phyloP scores from a whole-genome alignment of 2,329 filamentous ascomycete genomes.

The Calonectria leucothoes region DNA sequence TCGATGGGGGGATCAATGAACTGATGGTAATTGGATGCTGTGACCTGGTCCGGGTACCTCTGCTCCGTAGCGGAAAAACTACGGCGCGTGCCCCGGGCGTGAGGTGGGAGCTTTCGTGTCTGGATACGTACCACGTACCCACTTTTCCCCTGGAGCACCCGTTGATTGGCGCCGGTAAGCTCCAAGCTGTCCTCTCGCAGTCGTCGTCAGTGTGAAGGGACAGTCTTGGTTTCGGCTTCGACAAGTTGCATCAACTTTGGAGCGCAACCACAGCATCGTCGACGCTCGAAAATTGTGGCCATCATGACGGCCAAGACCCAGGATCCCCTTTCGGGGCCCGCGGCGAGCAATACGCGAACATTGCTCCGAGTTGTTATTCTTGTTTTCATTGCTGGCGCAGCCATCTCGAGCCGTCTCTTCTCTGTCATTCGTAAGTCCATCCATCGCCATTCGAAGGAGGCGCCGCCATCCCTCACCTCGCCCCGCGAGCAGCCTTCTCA shows the following conservation, averaged over 20 bases:
- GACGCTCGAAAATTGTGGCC: slow-evolving; percentile 46
- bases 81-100: slow-evolving; percentile 21
- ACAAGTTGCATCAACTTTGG: slow-evolving; percentile 48
- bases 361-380: slow-evolving; percentile 92
- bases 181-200: slow-evolving; percentile 58
- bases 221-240: slow-evolving; percentile 40
- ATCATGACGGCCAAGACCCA: slow-evolving; percentile 59
- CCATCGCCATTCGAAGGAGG: not conserved
- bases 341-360: slow-evolving; percentile 84
- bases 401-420: slow-evolving; percentile 93
- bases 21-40: slow-evolving; percentile 31
- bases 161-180: slow-evolving; percentile 46
- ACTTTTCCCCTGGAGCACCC: slow-evolving; percentile 28
- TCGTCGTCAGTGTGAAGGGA: slow-evolving; percentile 35
- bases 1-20: slow-evolving; percentile 20
- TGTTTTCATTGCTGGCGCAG: slow-evolving; percentile 88
- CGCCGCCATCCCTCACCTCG: not conserved
- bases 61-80: slow-evolving; percentile 34
- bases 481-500: not conserved
- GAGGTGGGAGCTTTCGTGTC: slow-evolving; percentile 21
- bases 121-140: slow-evolving; percentile 38
- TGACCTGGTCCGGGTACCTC: slow-evolving; percentile 14
- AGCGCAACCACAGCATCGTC: slow-evolving; percentile 42
- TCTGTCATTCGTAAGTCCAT: slow-evolving; percentile 89
- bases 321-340: slow-evolving; percentile 78